phyloP scores from a whole-genome alignment of 495 filamentous ascomycete species.

The Penicillium cataractarum region DNA sequence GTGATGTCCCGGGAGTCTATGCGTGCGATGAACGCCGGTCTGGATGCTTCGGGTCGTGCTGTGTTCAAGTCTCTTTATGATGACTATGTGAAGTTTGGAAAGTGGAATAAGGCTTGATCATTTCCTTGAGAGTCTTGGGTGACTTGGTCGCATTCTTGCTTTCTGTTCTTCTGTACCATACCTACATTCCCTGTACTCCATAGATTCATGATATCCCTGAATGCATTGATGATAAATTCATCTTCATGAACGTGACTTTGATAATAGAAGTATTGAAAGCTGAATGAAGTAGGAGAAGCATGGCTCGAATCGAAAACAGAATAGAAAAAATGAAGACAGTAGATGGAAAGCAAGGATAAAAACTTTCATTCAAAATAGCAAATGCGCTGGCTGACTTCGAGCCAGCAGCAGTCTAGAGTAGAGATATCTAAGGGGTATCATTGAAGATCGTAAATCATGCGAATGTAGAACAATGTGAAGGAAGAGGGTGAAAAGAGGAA shows the following conservation, averaged over 20 bases:
- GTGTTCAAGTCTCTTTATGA: constrained; percentile 74
- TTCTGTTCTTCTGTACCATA: constrained; percentile 25
- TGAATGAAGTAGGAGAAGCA: not conserved
- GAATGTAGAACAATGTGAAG: constrained; percentile 1
- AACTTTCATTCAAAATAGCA: constrained; percentile 10
- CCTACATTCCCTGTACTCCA: constrained; percentile 14
- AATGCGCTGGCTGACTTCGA: not conserved
- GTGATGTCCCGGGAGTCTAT: constrained; percentile 66
- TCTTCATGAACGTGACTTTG: not conserved
- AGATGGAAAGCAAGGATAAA: not conserved
- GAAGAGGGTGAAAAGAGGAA: not conserved
- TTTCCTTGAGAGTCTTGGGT: not conserved
- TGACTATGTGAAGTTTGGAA: constrained; percentile 69
- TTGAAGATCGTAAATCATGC: constrained; percentile 31
- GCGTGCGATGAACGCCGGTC: constrained; percentile 65
- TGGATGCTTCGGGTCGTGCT: constrained; percentile 69
- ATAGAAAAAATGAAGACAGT: not conserved
- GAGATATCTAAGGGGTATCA: constrained; percentile 38
- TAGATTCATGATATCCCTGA: constrained; percentile 37
- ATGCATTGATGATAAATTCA: constrained; percentile 27
- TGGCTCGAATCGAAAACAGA: not conserved
- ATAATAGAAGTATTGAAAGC: not conserved
- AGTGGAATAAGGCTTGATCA: constrained; percentile 62
- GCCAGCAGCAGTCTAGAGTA: constrained; percentile 20
- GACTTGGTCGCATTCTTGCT: not conserved